Conservation (phyloP, 2,329 filamentous ascomycete species). For the Nemania bipapillata region DNA sequence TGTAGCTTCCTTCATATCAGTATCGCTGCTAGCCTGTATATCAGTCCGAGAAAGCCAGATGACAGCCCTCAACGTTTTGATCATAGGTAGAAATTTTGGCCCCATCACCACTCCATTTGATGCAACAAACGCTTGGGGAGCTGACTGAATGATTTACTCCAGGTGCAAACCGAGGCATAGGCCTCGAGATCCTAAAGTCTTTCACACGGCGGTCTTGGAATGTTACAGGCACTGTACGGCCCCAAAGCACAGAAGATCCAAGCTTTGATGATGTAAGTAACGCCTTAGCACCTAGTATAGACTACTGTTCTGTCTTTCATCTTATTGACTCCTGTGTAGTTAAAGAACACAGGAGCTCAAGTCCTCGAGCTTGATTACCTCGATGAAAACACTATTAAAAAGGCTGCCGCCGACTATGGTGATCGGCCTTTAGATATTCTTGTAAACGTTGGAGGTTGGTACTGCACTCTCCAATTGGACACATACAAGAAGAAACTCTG, state of each 20-base stretch:
- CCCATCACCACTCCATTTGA: background rate
- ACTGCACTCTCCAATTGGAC: background rate
- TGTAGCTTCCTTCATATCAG: background rate
- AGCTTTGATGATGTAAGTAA: background rate
- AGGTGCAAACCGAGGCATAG: slow-evolving; percentile 4
- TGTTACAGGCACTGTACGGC: slow-evolving; percentile 1
- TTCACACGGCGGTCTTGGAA: background rate
- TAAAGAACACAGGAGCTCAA: background rate
- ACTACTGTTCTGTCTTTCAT: background rate
- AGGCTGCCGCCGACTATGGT: slow-evolving; percentile 5
- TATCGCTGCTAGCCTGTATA: background rate
- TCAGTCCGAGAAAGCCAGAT: background rate
- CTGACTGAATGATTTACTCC: background rate
- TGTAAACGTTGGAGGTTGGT: background rate
- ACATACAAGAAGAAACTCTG: background rate
- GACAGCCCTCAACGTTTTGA: background rate
- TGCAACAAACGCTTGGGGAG: background rate
- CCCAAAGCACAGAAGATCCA: background rate
- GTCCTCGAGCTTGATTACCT: slow-evolving; percentile 4
- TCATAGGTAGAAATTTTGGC: background rate
- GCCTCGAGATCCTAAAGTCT: background rate
- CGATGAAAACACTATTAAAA: slow-evolving; percentile 1
- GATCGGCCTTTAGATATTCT: slow-evolving; percentile 9
- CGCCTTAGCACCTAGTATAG: background rate
- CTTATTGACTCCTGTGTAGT: background rate